Evolutionary conservation across 805 yeast species (phyloP).

Genomic region (Nakazawaea pomicola): DNA sequence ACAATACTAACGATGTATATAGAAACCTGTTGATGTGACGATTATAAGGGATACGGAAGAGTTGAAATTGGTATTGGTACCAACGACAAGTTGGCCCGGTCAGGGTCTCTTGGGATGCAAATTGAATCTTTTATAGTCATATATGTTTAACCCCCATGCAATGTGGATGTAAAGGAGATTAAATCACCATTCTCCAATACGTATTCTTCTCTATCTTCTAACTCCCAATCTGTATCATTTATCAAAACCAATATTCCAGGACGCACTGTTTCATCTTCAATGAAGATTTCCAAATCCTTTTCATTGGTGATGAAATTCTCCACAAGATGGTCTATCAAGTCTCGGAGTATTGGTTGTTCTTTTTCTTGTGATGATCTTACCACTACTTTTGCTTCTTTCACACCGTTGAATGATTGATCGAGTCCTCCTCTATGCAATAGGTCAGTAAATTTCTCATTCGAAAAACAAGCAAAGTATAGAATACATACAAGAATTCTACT

Average conservation of each 20-base stretch:
- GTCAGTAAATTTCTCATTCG: slow-evolving; percentile 1
- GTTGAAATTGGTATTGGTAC: slow-evolving; percentile 31
- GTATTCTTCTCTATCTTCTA: slow-evolving; percentile 84
- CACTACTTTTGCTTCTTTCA: slow-evolving; percentile 49
- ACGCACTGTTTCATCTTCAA: slow-evolving; percentile 77
- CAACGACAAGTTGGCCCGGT: slow-evolving; percentile 58
- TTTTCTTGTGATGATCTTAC: slow-evolving; percentile 39
- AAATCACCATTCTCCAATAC: slow-evolving; percentile 71
- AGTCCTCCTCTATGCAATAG: slow-evolving; percentile 59
- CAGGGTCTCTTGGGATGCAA: slow-evolving; percentile 67
- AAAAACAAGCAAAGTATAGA: background rate
- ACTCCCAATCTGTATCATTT: slow-evolving; percentile 96
- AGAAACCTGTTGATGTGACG: slow-evolving; percentile 18
- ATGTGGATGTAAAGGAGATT: slow-evolving; percentile 83
- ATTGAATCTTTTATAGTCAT: slow-evolving; percentile 26
- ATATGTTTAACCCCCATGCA: slow-evolving; percentile 79
- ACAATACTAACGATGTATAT: background rate
- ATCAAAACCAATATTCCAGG: slow-evolving; percentile 91
- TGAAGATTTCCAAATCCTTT: slow-evolving; percentile 65
- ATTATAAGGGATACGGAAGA: slow-evolving; percentile 18
- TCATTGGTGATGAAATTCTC: slow-evolving; percentile 51
- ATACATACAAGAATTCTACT: slow-evolving; percentile 36
- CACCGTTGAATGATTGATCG: slow-evolving; percentile 67
- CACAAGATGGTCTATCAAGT: slow-evolving; percentile 52
- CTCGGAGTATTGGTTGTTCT: slow-evolving; percentile 31